A percentile compares a stretch with the other conserved stretches of the same genome.
Evolutionary conservation across 2,329 filamentous ascomycete genomes (phyloP).

Genomic region (Xylaria sp.): DNA sequence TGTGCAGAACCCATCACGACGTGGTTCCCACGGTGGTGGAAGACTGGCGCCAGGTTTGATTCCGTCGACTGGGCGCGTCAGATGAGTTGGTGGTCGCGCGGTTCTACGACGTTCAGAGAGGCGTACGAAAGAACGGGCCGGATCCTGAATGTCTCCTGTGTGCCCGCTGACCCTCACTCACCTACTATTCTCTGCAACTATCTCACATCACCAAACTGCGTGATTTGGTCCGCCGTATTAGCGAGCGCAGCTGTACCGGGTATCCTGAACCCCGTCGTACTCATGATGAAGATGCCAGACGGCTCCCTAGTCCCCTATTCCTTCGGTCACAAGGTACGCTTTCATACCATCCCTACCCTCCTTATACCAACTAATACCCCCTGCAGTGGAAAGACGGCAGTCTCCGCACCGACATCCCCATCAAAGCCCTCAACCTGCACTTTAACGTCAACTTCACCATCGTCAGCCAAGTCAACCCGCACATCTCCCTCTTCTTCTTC

Average conservation of each 20-base stretch:
- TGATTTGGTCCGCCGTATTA: constrained; percentile 95
- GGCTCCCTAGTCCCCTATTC: constrained; percentile 82
- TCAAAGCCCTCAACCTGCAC: constrained; percentile 88
- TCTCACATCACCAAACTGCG: constrained; percentile 89
- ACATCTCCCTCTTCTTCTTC: constrained; percentile 99
- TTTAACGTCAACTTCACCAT: constrained; percentile 99
- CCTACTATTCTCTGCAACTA: constrained; percentile 92
- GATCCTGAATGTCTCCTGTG: constrained; percentile 91
- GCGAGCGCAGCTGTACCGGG: constrained; percentile 94
- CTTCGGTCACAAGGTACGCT: constrained; percentile 73
- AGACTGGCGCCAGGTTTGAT: constrained; percentile 89
- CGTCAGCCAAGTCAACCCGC: constrained; percentile 83
- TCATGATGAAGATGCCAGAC: constrained; percentile 79
- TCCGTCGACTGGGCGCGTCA: constrained; percentile 83
- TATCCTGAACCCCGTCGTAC: constrained; percentile 89
- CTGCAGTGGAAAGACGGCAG: constrained; percentile 86
- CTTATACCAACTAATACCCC: no score
- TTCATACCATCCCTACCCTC: no score
- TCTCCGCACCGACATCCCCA: constrained; percentile 87
- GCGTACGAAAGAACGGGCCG: constrained; percentile 91
- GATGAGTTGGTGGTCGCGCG: constrained; percentile 83
- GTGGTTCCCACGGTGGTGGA: constrained; percentile 84
- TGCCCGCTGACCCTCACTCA: constrained; percentile 91
- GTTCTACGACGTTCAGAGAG: constrained; percentile 90
- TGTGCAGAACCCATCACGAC: constrained; percentile 71